Percentiles rank a stretch among this genome's conserved stretches.
Conservation (phyloP, 495 filamentous ascomycete species). For the Hypoxylon crocopeplum region DNA sequence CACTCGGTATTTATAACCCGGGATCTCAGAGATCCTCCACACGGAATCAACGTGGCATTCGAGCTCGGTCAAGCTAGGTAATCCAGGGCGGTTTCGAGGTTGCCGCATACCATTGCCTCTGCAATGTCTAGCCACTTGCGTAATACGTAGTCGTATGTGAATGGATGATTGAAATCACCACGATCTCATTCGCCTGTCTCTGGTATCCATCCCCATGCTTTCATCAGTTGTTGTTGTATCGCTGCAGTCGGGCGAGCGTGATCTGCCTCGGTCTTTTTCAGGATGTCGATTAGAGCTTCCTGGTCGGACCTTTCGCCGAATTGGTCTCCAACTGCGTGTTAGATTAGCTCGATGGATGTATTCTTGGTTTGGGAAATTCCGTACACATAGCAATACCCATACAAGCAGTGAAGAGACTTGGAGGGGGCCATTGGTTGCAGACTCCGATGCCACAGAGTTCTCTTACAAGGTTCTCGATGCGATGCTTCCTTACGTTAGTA, state of each 20-base stretch:
- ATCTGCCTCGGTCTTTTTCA: slow-evolving; percentile 51
- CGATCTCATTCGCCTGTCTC: slow-evolving; percentile 13
- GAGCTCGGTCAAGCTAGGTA: slow-evolving; percentile 9
- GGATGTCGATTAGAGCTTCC: slow-evolving; percentile 50
- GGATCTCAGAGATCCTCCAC: slow-evolving; percentile 12
- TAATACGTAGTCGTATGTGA: neutral
- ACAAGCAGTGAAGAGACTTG: slow-evolving; percentile 60
- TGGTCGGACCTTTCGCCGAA: slow-evolving; percentile 52
- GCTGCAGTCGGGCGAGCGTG: slow-evolving; percentile 54
- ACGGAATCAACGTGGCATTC: neutral
- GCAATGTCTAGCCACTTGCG: neutral
- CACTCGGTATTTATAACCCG: slow-evolving; percentile 14
- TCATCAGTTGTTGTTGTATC: slow-evolving; percentile 48
- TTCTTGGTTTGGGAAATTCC: slow-evolving; percentile 11
- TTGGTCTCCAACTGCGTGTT: slow-evolving; percentile 52
- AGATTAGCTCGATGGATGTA: slow-evolving; percentile 24
- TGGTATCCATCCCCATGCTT: slow-evolving; percentile 48
- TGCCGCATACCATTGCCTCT: neutral
- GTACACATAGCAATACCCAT: slow-evolving; percentile 61
- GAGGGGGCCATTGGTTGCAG: slow-evolving; percentile 58
- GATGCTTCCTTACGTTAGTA: slow-evolving; percentile 38
- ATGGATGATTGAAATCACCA: neutral
- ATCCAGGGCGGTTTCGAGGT: slow-evolving; percentile 7
- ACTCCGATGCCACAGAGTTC: slow-evolving; percentile 59
- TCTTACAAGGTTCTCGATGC: slow-evolving; percentile 51